Evolutionary conservation across 192 early-diverging fungal species (phyloP).

Genomic region (Mortierella hygrophila): DNA sequence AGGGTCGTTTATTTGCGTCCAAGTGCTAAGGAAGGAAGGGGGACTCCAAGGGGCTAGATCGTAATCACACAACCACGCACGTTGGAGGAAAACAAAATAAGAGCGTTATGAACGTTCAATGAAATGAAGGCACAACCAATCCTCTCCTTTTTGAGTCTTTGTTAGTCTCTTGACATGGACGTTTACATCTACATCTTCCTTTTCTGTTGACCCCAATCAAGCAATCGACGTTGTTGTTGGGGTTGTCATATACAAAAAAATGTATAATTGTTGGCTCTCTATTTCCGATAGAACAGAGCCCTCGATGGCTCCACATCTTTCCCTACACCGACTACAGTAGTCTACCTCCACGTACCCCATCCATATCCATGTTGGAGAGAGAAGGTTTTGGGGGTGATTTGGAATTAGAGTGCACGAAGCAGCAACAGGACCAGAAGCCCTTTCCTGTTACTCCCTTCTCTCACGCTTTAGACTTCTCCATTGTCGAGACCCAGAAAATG

Average conservation of each 20-base stretch:
- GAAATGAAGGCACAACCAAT: background rate
- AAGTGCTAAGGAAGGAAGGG: background rate
- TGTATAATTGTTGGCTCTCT: conserved; percentile 1
- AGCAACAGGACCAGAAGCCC: background rate
- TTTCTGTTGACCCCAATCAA: background rate
- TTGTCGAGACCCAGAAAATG: background rate
- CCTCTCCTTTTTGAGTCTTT: background rate
- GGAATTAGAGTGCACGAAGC: background rate
- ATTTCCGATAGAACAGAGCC: background rate
- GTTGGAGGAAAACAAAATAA: background rate
- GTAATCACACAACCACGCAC: background rate
- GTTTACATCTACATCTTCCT: background rate
- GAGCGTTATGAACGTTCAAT: background rate
- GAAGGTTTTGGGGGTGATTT: background rate
- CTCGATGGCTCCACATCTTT: background rate
- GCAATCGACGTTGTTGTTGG: background rate
- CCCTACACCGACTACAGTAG: no score
- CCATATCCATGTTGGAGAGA: background rate
- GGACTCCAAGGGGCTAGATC: background rate
- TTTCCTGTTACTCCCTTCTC: conserved; percentile 2
- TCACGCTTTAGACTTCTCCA: background rate
- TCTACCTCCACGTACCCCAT: background rate
- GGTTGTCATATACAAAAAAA: background rate
- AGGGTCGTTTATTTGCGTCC: background rate
- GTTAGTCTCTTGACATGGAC: background rate